phyloP scores from a whole-genome alignment of 495 filamentous ascomycete species.

The Thermochaetoides thermophila region DNA sequence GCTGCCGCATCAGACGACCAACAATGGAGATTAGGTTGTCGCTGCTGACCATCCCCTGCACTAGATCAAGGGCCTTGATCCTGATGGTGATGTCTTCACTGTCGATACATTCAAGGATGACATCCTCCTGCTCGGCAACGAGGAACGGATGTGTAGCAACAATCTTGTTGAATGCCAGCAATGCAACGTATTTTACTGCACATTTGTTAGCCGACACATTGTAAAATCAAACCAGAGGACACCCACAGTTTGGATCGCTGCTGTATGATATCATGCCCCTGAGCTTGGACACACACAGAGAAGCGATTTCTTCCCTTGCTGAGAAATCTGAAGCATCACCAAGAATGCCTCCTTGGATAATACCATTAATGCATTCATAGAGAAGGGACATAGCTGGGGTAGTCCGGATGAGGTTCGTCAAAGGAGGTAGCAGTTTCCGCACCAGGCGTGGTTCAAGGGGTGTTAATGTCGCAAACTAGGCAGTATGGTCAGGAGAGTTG shows the following conservation, averaged over 20 bases:
- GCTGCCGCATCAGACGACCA: conserved; percentile 70
- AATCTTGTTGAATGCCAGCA: conserved; percentile 88
- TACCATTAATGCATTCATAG: conserved; percentile 96
- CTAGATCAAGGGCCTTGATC: conserved; percentile 78
- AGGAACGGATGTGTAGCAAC: conserved; percentile 76
- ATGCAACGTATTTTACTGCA: conserved; percentile 88
- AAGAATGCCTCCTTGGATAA: conserved; percentile 90
- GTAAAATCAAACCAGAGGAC: no score
- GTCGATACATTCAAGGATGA: conserved; percentile 90
- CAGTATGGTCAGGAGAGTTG: conserved; percentile 14
- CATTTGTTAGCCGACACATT: neutral
- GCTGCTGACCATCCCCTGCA: conserved; percentile 75
- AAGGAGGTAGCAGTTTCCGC: conserved; percentile 84
- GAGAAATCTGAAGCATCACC: conserved; percentile 58
- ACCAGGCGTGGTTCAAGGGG: conserved; percentile 83
- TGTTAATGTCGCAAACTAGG: conserved; percentile 83
- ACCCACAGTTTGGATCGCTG: conserved; percentile 79
- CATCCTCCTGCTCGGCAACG: conserved; percentile 81
- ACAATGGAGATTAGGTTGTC: conserved; percentile 76
- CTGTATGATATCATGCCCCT: conserved; percentile 86
- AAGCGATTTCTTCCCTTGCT: conserved; percentile 85
- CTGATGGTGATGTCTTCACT: conserved; percentile 94
- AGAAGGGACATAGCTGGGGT: conserved; percentile 92
- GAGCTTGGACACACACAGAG: conserved; percentile 81
- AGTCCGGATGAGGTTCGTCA: conserved; percentile 83